Conservation (phyloP, 2,329 filamentous ascomycete genomes). For the Hortaea werneckii region DNA sequence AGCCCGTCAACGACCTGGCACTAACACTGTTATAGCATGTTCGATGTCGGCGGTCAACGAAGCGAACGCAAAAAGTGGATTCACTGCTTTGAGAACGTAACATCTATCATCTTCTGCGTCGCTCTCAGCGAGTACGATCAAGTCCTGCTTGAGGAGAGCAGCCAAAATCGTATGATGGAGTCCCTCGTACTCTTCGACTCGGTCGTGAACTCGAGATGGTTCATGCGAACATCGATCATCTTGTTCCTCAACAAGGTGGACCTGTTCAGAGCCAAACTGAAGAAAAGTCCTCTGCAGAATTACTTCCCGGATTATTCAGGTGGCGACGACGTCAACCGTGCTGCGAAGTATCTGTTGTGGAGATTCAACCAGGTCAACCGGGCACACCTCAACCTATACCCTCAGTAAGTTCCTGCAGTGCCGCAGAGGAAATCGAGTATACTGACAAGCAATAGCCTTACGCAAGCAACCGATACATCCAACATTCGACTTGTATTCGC, state of each 20-base stretch:
- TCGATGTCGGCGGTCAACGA: conserved; percentile 92
- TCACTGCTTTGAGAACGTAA: conserved; percentile 99
- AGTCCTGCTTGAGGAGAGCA: conserved; percentile 90
- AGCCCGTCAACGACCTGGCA: background rate
- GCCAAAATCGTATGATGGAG: conserved; percentile 99
- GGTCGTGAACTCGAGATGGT: conserved; percentile 97
- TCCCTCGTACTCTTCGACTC: conserved; percentile 93
- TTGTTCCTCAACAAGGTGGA: conserved; percentile 98
- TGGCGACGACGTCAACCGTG: conserved; percentile 94
- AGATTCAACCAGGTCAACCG: conserved; percentile 98
- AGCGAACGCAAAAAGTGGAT: conserved; percentile 99
- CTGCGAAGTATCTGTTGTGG: conserved; percentile 95
- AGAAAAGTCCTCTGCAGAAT: conserved; percentile 77
- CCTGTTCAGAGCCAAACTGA: conserved; percentile 90
- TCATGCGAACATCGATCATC: conserved; percentile 97
- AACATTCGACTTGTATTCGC: conserved; percentile 97
- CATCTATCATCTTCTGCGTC: conserved; percentile 98
- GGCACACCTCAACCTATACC: conserved; percentile 90
- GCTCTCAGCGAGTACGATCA: conserved; percentile 98
- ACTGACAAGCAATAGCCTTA: conserved; percentile 52
- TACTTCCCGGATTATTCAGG: conserved; percentile 98
- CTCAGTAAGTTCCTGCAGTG: conserved; percentile 60
- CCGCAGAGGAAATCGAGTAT: background rate
- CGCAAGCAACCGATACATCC: conserved; percentile 96
- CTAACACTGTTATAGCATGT: conserved; percentile 60